These are phyloP conservation scores for Pseudogymnoascus sp. DNA, from an alignment of 2,329 filamentous ascomycete genomes.

Conservation along the genomic window DNA sequence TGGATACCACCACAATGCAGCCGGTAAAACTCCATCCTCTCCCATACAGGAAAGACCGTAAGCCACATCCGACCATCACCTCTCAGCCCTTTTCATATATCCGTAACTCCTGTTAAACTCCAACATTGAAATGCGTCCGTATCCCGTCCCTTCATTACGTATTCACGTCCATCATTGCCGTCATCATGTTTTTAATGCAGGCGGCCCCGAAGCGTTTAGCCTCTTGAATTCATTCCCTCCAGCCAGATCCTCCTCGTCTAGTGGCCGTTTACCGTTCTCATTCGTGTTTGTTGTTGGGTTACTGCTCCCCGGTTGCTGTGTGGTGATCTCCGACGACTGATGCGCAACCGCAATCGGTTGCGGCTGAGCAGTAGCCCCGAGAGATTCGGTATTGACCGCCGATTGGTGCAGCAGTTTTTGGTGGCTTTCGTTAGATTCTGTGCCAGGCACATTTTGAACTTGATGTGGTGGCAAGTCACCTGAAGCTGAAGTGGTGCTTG, in stretches of 20 bases:
- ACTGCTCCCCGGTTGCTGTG: neutral
- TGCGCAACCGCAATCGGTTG: neutral
- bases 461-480: neutral
- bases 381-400: neutral
- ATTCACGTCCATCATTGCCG: conserved; percentile 1
- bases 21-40: conserved; percentile 3
- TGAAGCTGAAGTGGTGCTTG: conserved; percentile 11
- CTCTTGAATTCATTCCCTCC: conserved; percentile 17
- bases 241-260: conserved; percentile 19
- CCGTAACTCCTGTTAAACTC: conserved; percentile 8
- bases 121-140: neutral
- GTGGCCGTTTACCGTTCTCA: conserved; percentile 19
- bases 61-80: neutral
- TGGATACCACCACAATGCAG: neutral
- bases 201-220: conserved; percentile 17
- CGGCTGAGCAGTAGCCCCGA: neutral
- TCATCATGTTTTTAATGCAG: conserved; percentile 19
- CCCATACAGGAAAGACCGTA: neutral
- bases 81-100: conserved; percentile 2
- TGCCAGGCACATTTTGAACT: neutral
- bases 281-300: conserved; percentile 12
- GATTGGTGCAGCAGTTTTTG: neutral
- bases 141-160: conserved; percentile 5
- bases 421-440: neutral
- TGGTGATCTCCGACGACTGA: neutral